Evolutionary conservation across 2,329 filamentous ascomycete species (phyloP).

Genomic region (Hypomyces rosellus): DNA sequence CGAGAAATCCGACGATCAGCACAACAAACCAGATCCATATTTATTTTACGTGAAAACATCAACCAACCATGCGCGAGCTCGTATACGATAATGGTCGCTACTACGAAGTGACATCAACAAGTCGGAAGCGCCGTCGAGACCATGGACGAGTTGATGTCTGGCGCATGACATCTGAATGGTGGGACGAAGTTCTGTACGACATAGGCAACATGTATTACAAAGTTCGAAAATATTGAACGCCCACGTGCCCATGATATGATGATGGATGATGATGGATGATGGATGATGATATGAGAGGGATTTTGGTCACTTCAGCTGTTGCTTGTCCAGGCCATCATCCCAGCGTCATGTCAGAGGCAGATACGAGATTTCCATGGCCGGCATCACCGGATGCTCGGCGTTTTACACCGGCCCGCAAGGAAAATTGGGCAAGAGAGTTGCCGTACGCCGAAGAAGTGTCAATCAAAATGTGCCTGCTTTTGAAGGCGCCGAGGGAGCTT

Average conservation of each 20-base stretch:
- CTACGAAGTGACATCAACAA: conserved; percentile 13
- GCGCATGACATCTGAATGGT: conserved; percentile 28
- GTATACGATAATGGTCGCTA: conserved; percentile 28
- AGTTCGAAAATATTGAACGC: conserved; percentile 21
- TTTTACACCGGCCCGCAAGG: too few relatives aligned
- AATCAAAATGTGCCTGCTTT: too few relatives aligned
- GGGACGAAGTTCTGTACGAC: conserved; percentile 34
- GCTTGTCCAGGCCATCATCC: neutral
- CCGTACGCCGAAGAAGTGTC: too few relatives aligned
- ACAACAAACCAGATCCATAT: neutral
- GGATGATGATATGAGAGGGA: too few relatives aligned
- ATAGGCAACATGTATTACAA: conserved; percentile 34
- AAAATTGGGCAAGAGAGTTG: too few relatives aligned
- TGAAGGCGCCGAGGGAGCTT: too few relatives aligned
- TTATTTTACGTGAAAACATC: neutral
- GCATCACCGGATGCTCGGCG: too few relatives aligned
- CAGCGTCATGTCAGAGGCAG: neutral
- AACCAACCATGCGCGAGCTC: conserved; percentile 13
- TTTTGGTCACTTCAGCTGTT: too few relatives aligned
- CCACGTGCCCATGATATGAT: conserved; percentile 7
- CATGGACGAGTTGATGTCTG: conserved; percentile 18
- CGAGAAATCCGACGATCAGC: too few relatives aligned
- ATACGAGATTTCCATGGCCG: too few relatives aligned
- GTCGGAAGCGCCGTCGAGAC: conserved; percentile 8
- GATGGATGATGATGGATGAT: too few relatives aligned